Percentiles rank a stretch among this genome's conserved stretches.
phyloP scores from a whole-genome alignment of 352 stramenopile genomes.

The Pilasporangium apinafurcum region DNA sequence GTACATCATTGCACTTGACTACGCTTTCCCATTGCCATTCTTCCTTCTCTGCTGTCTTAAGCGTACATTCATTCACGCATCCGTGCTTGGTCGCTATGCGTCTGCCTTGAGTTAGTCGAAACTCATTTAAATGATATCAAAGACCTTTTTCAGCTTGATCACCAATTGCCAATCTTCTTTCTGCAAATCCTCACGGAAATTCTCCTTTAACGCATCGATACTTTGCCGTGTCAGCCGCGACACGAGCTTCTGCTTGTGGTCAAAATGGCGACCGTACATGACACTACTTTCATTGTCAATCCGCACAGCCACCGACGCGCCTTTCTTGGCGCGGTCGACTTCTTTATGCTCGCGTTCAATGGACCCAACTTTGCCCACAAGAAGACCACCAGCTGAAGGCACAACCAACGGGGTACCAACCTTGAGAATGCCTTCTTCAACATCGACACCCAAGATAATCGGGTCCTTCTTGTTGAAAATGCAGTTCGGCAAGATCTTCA shows the following conservation, averaged over 20 bases:
- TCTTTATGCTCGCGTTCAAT: slow-evolving; percentile 97
- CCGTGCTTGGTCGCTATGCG: neutral
- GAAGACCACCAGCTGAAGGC: slow-evolving; percentile 53
- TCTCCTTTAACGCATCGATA: slow-evolving; percentile 98
- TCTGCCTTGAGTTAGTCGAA: neutral
- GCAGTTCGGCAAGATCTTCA: slow-evolving; percentile 97
- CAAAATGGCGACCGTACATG: slow-evolving; percentile 97
- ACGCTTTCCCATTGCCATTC: too few species aligned
- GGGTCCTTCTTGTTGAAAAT: slow-evolving; percentile 99
- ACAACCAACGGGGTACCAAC: slow-evolving; percentile 95
- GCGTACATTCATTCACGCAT: too few species aligned
- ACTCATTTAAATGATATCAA: slow-evolving; percentile 93
- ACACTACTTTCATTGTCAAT: slow-evolving; percentile 96
- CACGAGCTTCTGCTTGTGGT: slow-evolving; percentile 88
- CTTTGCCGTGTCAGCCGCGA: slow-evolving; percentile 86
- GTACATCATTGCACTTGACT: too few species aligned
- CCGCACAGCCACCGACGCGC: slow-evolving; percentile 91
- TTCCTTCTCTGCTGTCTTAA: too few species aligned
- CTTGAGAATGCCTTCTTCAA: slow-evolving; percentile 97
- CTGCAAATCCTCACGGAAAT: slow-evolving; percentile 98
- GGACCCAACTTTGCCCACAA: slow-evolving; percentile 94
- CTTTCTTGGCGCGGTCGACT: slow-evolving; percentile 93
- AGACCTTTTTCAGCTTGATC: slow-evolving; percentile 99
- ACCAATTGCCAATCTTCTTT: slow-evolving; percentile 98
- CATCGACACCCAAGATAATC: slow-evolving; percentile 98